Conservation (phyloP, 2,329 filamentous ascomycete genomes). For the Thielaviopsis punctulata region DNA sequence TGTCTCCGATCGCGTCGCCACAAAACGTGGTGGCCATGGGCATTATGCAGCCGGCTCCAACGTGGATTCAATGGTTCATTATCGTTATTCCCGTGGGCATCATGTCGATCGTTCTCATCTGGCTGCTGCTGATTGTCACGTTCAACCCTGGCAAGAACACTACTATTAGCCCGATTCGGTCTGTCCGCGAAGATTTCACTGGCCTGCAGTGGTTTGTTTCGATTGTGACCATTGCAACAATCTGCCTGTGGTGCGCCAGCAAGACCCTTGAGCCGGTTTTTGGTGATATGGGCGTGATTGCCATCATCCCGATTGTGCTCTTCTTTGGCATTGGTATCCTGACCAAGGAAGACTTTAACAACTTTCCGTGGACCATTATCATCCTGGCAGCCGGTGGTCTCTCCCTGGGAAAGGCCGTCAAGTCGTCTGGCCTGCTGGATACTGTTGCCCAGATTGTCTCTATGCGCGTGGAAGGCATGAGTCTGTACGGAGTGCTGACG, state of each 20-base stretch:
- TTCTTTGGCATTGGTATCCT: conserved; percentile 95
- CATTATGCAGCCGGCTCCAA: conserved; percentile 83
- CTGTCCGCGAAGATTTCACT: conserved; percentile 74
- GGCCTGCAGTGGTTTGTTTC: conserved; percentile 89
- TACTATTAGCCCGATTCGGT: conserved; percentile 78
- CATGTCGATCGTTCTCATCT: conserved; percentile 74
- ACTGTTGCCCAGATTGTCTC: conserved; percentile 72
- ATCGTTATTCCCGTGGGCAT: conserved; percentile 84
- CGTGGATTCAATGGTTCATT: conserved; percentile 96
- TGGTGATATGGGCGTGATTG: conserved; percentile 96
- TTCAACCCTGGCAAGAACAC: conserved; percentile 77
- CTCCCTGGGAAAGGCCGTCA: conserved; percentile 83
- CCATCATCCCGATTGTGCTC: conserved; percentile 83
- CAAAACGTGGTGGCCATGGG: conserved; percentile 94
- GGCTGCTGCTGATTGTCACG: conserved; percentile 66
- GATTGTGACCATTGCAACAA: conserved; percentile 65
- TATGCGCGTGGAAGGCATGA: conserved; percentile 53
- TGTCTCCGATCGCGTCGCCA: conserved; percentile 90
- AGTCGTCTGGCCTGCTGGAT: conserved; percentile 78
- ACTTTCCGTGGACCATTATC: conserved; percentile 99
- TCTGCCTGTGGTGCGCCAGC: conserved; percentile 78
- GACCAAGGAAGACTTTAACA: conserved; percentile 98
- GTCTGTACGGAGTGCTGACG: conserved; percentile 69
- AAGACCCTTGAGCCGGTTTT: conserved; percentile 78
- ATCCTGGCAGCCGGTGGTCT: conserved; percentile 90